Percentiles rank a stretch among this genome's conserved stretches.
Conservation (phyloP, 75 land plant genomes). For the Sequoia sempervirens region DNA sequence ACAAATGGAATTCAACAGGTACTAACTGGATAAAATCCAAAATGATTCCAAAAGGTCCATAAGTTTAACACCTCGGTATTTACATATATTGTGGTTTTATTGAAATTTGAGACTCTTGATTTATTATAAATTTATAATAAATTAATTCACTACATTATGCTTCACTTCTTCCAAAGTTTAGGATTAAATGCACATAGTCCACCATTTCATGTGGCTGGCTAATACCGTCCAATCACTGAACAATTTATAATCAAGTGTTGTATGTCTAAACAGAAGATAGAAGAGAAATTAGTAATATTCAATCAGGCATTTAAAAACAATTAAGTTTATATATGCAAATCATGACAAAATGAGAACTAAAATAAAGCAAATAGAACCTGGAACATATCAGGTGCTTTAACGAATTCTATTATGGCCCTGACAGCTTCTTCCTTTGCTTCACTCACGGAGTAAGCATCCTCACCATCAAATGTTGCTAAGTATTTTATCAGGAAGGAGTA, state of each 20-base stretch:
- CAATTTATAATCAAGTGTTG: no score
- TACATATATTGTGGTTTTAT: not conserved
- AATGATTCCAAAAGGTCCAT: not conserved
- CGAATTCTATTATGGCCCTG: conserved; percentile 79
- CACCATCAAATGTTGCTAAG: conserved; percentile 80
- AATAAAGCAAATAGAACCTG: conserved; percentile 51
- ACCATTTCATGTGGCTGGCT: no score
- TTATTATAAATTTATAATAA: no score
- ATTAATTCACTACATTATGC: not conserved
- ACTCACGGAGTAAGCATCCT: conserved; percentile 51
- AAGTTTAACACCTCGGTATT: not conserved
- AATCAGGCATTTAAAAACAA: not conserved
- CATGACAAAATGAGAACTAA: not conserved
- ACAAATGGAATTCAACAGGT: not conserved
- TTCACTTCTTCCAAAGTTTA: not conserved
- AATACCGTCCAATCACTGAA: no score
- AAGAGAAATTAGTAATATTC: not conserved
- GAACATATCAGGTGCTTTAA: conserved; percentile 95
- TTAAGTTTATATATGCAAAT: not conserved
- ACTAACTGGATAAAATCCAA: not conserved
- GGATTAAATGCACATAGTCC: not conserved
- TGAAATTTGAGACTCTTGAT: no score
- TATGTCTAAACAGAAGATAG: not conserved
- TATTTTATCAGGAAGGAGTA: conserved; percentile 72
- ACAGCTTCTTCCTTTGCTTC: conserved; percentile 97